Base-by-base conservation (phyloP, 306 rosid species). In the Rosa chinensis region DNA sequence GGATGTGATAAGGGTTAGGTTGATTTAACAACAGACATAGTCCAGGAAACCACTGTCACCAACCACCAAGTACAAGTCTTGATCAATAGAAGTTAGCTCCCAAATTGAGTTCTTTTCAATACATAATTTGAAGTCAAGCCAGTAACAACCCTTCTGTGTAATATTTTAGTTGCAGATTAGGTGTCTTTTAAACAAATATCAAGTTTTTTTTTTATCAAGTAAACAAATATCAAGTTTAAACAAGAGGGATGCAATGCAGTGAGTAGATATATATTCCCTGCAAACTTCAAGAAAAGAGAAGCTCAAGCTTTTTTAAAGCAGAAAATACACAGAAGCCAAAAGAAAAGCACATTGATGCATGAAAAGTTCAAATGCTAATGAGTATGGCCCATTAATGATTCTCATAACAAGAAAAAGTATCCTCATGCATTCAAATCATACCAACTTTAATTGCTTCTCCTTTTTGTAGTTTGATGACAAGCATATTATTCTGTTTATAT, bases 361-460 rank as follows among this genome's bases (percentile, higher is more conserved):
- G 39, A 44, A 77, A 69, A 81, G 83, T 14, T 64, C 90, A 84
- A 72, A 82, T 72, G 83, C 68, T 70, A 52, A 85, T 77, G 89
- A 86, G 62, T 66, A 79, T 86, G 88, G 66, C 85, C 82, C 84
- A 77, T 18, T 78, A 28, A 59, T 79, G 79, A 86, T 83, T 72
- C 72, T 72, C 55, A 72, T 43, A 10, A 4, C 6, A 21, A 58
- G 20, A 52, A 59, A 74, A 61, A 53, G 25, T 55, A 61, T 13
- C 8, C 55, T 71, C 53, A 66, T 23, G 4, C 43, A 7, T 28
- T 75, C 45, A 52, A 77, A 67, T 43, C 53, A n/a, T 13, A 55
- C 72, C 17, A 17, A 76, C 56, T 53, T 72, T 18, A 39, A 37
- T 77, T 53, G 20, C 18, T 47, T 67, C 70, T 4, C 35, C 67